phyloP scores from a whole-genome alignment of 129 eudicot species.

The Escallonia herrerae region DNA sequence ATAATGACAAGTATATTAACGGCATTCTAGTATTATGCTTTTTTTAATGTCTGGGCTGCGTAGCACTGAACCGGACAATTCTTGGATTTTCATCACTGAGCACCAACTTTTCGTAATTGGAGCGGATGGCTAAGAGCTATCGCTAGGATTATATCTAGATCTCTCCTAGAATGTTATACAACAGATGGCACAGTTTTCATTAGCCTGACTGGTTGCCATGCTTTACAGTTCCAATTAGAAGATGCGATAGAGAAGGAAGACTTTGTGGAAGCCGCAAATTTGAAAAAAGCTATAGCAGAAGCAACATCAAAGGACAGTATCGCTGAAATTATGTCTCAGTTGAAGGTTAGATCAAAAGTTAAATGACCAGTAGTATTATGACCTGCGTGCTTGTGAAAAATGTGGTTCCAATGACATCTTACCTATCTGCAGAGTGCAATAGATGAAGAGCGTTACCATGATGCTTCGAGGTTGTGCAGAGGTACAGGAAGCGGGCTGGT shows the following conservation, averaged over 20 bases:
- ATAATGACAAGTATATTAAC: too few species aligned
- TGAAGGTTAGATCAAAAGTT: conserved; percentile 47
- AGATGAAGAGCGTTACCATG: conserved; percentile 87
- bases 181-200: neutral
- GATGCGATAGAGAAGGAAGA: conserved; percentile 97
- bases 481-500: conserved; percentile 98
- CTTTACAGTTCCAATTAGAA: conserved; percentile 88
- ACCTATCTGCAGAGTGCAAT: conserved; percentile 62
- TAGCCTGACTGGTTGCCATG: conserved; percentile 9
- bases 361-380: conserved; percentile 4
- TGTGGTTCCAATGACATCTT: conserved; percentile 4
- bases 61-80: too few species aligned
- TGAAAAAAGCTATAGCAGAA: conserved; percentile 69
- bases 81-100: too few species aligned
- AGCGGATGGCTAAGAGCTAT: too few species aligned
- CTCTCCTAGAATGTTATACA: neutral
- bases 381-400: neutral
- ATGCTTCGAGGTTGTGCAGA: conserved; percentile 82
- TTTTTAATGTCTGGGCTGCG: too few species aligned
- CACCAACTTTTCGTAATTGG: too few species aligned
- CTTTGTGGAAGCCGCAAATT: conserved; percentile 83
- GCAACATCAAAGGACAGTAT: conserved; percentile 75
- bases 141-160: too few species aligned
- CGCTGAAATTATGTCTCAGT: conserved; percentile 77
- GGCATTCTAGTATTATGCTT: too few species aligned